Base-by-base conservation (phyloP, 2,329 filamentous ascomycete genomes). In the Ceratocystis albifundus region DNA sequence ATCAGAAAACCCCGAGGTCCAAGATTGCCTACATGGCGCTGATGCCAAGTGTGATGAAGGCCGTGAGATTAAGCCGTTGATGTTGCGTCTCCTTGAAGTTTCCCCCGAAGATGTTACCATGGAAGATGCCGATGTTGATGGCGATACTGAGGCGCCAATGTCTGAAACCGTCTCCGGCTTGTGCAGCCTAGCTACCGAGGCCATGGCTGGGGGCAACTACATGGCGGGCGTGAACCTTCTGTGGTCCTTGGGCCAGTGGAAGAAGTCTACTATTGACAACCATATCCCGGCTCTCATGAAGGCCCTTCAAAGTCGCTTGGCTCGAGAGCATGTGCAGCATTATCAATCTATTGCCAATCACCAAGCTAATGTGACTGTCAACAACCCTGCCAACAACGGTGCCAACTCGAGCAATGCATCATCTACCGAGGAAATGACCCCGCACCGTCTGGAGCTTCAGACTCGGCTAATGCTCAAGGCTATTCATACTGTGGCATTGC, bases 261-360 rank as follows among this genome's bases (percentile, higher is more conserved):
- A 89, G 72, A 89, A 93, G 1, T 85, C 88, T 15, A 87, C 94
- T 69, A 90, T 99, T 69, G 94, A 99, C 74, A 83, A 89, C 68
- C 94, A 99, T 72, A 91, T 97, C 65, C 80, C 83, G 2, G 85
- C 88, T 32, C 80, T 99, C 55, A 96, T 99, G 88, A 96, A 96
- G 75, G 90, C 90, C 0, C 82, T 99, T 71, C 93, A 96, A 71
- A 84, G 85, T 62, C 96, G 96, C 76, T 83, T 99, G 70, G 92
- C 92, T 0, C 88, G 94, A 71, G 94, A 99, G 70, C 94, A 99
- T 75, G 88, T 99, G 74, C 90, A 79, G 74, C 88, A 86, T 71
- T 90, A 88, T 71, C 81, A 83, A 36, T 79, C 81, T 5, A 75
- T 82, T 62, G 80, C 80, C 68, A 81, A 79, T 68, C 79, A 84